phyloP scores from a whole-genome alignment of 805 yeast genomes.

The Wickerhamiella dianesei region DNA sequence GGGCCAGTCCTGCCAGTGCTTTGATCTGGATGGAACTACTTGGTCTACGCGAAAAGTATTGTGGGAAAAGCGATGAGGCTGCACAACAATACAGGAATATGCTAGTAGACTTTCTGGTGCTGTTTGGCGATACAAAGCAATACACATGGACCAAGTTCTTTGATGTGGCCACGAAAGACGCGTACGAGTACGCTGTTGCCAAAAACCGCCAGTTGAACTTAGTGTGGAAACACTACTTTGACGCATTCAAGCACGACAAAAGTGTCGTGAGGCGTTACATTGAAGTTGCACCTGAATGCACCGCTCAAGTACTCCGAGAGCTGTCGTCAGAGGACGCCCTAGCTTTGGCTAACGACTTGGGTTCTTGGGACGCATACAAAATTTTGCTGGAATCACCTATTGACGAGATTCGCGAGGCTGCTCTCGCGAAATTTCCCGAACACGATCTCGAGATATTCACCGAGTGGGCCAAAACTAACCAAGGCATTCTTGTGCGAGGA shows the following conservation, averaged over 20 bases:
- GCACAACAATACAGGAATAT: background rate
- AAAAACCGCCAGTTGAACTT: background rate
- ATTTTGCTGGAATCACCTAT: background rate
- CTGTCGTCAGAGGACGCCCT: background rate
- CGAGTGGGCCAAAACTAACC: no score
- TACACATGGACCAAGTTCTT: background rate
- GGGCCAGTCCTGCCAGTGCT: background rate
- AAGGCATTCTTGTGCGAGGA: conserved; percentile 32
- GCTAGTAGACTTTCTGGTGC: background rate
- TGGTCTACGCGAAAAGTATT: background rate
- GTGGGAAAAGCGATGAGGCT: background rate
- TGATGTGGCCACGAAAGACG: background rate
- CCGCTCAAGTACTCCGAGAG: background rate
- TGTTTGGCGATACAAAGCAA: background rate
- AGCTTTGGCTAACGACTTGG: background rate
- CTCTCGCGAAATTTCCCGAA: conserved; percentile 1
- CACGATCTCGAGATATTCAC: conserved; percentile 4
- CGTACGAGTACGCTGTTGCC: background rate
- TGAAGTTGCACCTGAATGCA: background rate
- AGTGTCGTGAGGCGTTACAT: background rate
- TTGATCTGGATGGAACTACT: background rate
- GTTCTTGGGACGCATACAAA: background rate
- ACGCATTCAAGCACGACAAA: background rate
- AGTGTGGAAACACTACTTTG: background rate
- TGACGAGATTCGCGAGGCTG: conserved; percentile 8